Conservation (phyloP, 164 flowering plant species). For the Cinnamomum chago region DNA sequence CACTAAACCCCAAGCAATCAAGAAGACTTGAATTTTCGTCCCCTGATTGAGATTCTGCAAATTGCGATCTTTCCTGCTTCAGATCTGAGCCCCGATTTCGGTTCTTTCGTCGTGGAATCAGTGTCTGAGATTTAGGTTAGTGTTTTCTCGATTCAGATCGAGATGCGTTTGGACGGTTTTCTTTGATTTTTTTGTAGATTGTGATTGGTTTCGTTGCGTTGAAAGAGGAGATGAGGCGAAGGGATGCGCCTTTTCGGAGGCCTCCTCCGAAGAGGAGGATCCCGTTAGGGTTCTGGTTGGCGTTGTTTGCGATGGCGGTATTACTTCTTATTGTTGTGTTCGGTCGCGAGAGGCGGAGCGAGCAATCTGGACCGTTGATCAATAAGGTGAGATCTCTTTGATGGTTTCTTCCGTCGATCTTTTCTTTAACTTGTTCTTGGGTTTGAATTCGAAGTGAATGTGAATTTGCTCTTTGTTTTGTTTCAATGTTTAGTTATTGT, state of each 20-base stretch:
- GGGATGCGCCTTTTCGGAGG: conserved; percentile 12
- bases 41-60: too few species aligned
- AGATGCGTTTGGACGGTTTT: background rate
- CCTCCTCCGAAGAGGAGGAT: conserved; percentile 10
- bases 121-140: background rate
- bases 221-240: conserved; percentile 9
- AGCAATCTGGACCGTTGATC: background rate
- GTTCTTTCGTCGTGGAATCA: background rate
- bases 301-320: background rate
- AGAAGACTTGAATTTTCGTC: background rate
- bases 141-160: background rate
- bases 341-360: conserved; percentile 6
- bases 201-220: background rate
- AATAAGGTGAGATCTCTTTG: background rate
- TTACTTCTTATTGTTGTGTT: conserved; percentile 6
- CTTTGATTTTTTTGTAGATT: background rate
- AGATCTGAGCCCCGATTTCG: background rate
- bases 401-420: background rate
- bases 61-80: background rate
- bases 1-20: background rate
- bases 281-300: conserved; percentile 10
- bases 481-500: too few species aligned
- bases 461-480: too few species aligned
- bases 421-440: background rate
- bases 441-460: too few species aligned